These are phyloP conservation scores for Pouteria campechiana DNA, from an alignment of 179 eudicot species.

Conservation along the genomic window DNA sequence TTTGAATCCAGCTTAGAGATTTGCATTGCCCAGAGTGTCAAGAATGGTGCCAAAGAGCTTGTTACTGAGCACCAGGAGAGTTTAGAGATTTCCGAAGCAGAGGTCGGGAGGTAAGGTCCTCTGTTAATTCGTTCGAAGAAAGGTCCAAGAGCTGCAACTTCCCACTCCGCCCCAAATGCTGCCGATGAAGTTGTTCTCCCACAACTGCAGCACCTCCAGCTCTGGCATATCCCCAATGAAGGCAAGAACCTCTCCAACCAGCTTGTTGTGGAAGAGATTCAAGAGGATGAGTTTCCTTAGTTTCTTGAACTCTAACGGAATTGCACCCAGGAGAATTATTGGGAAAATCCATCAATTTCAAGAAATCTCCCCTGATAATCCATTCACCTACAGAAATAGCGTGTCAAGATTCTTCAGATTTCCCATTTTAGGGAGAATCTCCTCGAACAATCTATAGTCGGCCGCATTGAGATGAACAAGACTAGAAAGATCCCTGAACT, in stretches of 20 bases:
- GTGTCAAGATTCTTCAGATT: slow-evolving; percentile 68
- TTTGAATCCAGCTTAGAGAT: slow-evolving; percentile 50
- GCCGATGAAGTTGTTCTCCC: slow-evolving; percentile 95
- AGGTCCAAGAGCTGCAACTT: slow-evolving; percentile 50
- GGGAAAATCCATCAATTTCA: slow-evolving; percentile 79
- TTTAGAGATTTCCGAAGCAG: slow-evolving; percentile 53
- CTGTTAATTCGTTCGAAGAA: slow-evolving; percentile 72
- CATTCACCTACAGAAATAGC: slow-evolving; percentile 74
- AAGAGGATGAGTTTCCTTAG: slow-evolving; percentile 57
- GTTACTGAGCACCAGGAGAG: slow-evolving; percentile 53
- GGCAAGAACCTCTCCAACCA: slow-evolving; percentile 70
- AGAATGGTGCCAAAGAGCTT: no score
- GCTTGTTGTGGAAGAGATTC: slow-evolving; percentile 63
- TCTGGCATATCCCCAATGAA: slow-evolving; percentile 69
- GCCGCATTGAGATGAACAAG: slow-evolving; percentile 68
- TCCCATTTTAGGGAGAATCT: slow-evolving; percentile 56
- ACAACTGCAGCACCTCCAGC: slow-evolving; percentile 65
- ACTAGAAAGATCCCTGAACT: slow-evolving; percentile 41
- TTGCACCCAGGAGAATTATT: slow-evolving; percentile 71
- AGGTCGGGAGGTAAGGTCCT: slow-evolving; percentile 45
- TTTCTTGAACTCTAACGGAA: slow-evolving; percentile 39
- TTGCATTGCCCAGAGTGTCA: slow-evolving; percentile 56
- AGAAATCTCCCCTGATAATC: slow-evolving; percentile 39
- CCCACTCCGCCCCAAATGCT: slow-evolving; percentile 41
- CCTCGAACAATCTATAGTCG: slow-evolving; percentile 64